Evolutionary conservation across 2,329 filamentous ascomycete species (phyloP), one percentile per base, ranked within the genome.

Genomic region (Exophiala sideris): DNA sequence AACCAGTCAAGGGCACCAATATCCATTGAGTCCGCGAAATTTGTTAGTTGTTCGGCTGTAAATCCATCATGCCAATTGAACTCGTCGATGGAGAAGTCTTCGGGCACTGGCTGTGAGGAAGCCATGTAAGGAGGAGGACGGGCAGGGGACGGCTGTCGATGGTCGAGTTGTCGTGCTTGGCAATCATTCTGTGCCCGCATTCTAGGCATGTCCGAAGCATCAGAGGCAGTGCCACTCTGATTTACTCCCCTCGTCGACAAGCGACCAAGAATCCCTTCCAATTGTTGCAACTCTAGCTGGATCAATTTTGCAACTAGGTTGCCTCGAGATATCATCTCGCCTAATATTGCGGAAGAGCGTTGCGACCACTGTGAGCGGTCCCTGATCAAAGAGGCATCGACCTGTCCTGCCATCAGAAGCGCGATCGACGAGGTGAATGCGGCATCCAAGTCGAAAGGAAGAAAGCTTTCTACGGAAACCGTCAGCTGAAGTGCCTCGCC

Each of bases 381-480:
- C 21, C 74, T 72, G 5, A 73, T 58, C 1, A 73, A 62, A 5
- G 61, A 59, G 0, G 65, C 56, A 40, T 76, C 71, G 10, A 76
- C 63, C 24, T 8, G 24, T 61, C 73, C 61, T 1, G 66, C 71
- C 1, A 78, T 59, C 0, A 76, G 60, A 0, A 78, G 65, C 9
- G 73, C 68, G n/a, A 76, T 66, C 1, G 70, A 72, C 0, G 76
- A 75, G 0, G 74, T 69, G 11, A 75, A 77, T 0, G 75, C 63
- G 0, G 73, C 67, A 39, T 79, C 76, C 0, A 78, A 67, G 52
- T 79, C 75, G 47, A 77, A 77, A 0, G 76, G 74, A 0, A 79
- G 69, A 54, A 79, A 79, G 0, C 71, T 74, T 63, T 79, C 76
- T 79, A 11, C 0, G 11, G 9, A 12, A 3, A 3, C 48, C 39